Evolutionary conservation across 768 basidiomycete genomes (phyloP), one percentile per base, ranked within the genome.

Genomic region (Xerocomus spinulosus): DNA sequence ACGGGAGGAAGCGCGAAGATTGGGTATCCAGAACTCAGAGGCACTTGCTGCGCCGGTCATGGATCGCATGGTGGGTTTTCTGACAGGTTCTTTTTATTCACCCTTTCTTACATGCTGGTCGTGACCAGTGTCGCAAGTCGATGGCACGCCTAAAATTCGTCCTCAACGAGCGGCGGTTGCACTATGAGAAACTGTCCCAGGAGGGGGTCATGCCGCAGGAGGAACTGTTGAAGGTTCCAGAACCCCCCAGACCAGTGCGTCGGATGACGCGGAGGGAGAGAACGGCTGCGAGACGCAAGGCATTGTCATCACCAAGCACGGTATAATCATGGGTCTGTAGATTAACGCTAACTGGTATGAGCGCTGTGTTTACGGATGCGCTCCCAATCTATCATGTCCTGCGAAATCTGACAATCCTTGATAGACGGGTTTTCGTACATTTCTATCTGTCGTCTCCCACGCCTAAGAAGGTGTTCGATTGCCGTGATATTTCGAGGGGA

Each of bases 111-210:
- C 38, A 50, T 21, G 44, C 39, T 5, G 4, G 44, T 45, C 25
- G n/a, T 13, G 17, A 42, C 9, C 54, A 96, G 92, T 85, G 83
- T 68, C 86, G 88, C 18, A 95, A 93, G 73, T 85, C 90, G 17
- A 95, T 96, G 92, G 92, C 90, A n/a, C 83, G 91, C 17, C 92
- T 98, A 67, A 98, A 98, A 67, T 82, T 79, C 49, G 83, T 97
- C 18, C 73, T 97, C 41, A 92, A 92, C 61, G 94, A 98, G 63
- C 84, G 96, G 29, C 78, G 93, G 37, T 64, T 91, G 20, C 91
- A 90, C 9, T 87, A 92, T 52, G 80, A 88, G 29, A 65, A 68
- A 30, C 20, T 69, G 3, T 33, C 39, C 21, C 38, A 40, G 32
- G 56, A 60, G 34, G 63, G 63, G 0, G 43, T 38, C 9, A 47